A percentile compares a stretch with the other conserved stretches of the same genome.
Evolutionary conservation across 192 early-diverging fungal genomes (phyloP).

Genomic region (Piromyces sp.): DNA sequence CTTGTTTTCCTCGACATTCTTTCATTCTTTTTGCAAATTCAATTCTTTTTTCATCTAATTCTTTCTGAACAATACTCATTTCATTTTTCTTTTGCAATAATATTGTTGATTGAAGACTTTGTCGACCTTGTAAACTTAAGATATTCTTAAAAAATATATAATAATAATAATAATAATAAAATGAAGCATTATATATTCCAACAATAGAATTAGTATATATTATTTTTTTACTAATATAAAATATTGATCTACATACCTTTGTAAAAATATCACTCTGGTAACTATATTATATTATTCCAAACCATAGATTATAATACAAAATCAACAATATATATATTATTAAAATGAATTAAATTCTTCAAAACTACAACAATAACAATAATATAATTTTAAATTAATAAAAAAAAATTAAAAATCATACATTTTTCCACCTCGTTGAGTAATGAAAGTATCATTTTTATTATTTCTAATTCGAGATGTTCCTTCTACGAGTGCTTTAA

Average conservation of each 20-base stretch:
- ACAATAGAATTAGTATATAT: neutral
- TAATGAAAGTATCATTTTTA: neutral
- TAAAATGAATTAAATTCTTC: no score
- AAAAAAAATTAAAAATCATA: no score
- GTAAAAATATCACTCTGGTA: neutral
- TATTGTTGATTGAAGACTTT: slow-evolving; percentile 28
- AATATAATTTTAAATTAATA: no score
- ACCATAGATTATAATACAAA: no score
- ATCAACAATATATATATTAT: no score
- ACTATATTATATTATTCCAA: neutral
- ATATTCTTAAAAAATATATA: neutral
- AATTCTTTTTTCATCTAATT: slow-evolving; percentile 27
- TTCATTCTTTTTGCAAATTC: slow-evolving; percentile 48
- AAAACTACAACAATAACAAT: no score
- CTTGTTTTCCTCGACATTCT: slow-evolving; percentile 40
- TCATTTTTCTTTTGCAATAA: slow-evolving; percentile 42
- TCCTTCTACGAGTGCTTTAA: neutral
- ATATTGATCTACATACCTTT: neutral
- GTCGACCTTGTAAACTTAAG: neutral
- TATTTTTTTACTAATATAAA: neutral
- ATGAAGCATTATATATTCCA: no score
- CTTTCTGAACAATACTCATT: slow-evolving; percentile 29
- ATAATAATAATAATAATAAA: neutral
- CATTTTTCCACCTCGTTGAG: neutral
- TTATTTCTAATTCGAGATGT: neutral